Base-by-base conservation (phyloP, 805 yeast species). In the Candida glaebosa region DNA sequence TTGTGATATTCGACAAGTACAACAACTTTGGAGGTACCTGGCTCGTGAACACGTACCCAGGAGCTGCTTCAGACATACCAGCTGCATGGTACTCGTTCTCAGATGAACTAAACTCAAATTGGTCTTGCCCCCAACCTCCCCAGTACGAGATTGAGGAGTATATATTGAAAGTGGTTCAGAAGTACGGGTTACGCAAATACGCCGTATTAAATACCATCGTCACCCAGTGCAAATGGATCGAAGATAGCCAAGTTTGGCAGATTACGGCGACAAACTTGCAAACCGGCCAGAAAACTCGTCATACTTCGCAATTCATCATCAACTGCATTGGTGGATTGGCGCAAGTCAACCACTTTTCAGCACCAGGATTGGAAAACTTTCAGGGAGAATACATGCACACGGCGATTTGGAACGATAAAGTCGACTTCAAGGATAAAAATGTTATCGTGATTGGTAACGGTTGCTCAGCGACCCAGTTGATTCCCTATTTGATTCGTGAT, bases 31-130 rank as follows among this genome's bases (percentile, higher is more conserved):
- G 46, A 14, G 46, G 46, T 14, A 43, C 46, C 31, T 43, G 46
- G 46, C 39, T 25, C 19, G 46, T 18, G 8, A 43, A 43, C 20
- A 43, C 37, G 16, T 43, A 43, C 30, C 46, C 46, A 20, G 46
- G 46, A 3, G 33, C 19, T 22, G 43, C 43, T 30, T 39, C 37
- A 14, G 46, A 43, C 34, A 43, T 43, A 15, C 46, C 46, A 10
- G 32, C 46, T 3, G 24, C 34, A 18, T 26, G 35, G 36, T 43
- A 43, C 19, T 33, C 32, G 18, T 34, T 22, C 14, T 26, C 39
- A 17, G 25, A 34, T 19, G 46, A 30, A 5, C 33, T 33, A 15
- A 39, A 30, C 31, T 8, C 36, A 10, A 28, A 39, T 18, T 43
- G 45, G 45, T 16, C 20, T 9, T 18, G 9, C n/a, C n/a, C 19